Evolutionary conservation across 306 rosid genomes (phyloP).

Genomic region (Albizia julibrissin): DNA sequence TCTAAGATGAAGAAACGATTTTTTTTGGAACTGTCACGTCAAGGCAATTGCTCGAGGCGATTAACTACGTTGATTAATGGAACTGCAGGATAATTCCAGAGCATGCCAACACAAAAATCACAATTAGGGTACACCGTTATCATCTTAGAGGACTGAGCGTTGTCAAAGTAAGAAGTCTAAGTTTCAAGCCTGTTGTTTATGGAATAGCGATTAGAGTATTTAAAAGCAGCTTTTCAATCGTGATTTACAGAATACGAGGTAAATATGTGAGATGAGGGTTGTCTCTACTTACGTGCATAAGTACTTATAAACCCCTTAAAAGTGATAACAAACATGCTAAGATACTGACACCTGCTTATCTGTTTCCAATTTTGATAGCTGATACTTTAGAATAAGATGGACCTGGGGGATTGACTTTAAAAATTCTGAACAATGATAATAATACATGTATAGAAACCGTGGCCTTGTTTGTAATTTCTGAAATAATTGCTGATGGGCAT

Average conservation of each 20-base stretch:
- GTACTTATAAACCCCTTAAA: no score
- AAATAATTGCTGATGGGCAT: not conserved
- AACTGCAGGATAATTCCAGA: constrained; percentile 8
- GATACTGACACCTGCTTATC: not conserved
- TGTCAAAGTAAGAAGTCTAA: no score
- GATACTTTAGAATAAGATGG: not conserved
- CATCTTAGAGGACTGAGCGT: not conserved
- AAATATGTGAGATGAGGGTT: no score
- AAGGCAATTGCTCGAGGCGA: not conserved
- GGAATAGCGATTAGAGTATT: no score
- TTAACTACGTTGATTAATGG: constrained; percentile 5
- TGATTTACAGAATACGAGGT: no score
- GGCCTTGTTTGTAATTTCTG: not conserved
- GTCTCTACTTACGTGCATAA: no score
- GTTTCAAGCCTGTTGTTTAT: no score
- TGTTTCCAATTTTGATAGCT: not conserved
- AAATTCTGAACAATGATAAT: not conserved
- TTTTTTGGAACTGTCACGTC: not conserved
- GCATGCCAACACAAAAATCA: not conserved
- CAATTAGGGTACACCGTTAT: not conserved
- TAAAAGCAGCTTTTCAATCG: no score
- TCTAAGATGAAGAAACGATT: not conserved
- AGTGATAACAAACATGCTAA: no score
- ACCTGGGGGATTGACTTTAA: not conserved
- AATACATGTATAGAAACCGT: not conserved